These are phyloP conservation scores for Hypoxylon sp. DNA, from an alignment of 2,329 filamentous ascomycete genomes.

Conservation along the genomic window DNA sequence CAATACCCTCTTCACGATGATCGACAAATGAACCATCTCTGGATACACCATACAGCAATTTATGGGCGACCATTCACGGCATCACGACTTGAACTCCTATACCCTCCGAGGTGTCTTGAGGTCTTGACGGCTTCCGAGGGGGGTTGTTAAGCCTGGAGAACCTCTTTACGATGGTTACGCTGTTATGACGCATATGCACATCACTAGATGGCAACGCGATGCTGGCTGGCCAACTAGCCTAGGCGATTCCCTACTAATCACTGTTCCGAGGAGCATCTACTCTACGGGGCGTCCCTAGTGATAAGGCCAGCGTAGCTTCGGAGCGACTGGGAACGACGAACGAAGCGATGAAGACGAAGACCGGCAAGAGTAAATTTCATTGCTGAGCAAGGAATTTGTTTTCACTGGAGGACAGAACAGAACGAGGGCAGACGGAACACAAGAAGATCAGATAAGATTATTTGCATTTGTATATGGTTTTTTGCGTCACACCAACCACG, in stretches of 20 bases:
- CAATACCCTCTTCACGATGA: slow-evolving; percentile 54
- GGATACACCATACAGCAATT: slow-evolving; percentile 57
- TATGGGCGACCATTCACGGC: slow-evolving; percentile 58
- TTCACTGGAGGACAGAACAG: slow-evolving; percentile 44
- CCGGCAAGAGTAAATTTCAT: slow-evolving; percentile 42
- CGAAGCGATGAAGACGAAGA: slow-evolving; percentile 53
- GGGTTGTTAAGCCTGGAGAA: slow-evolving; percentile 44
- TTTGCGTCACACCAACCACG: slow-evolving; percentile 23
- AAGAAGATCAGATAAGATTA: slow-evolving; percentile 44
- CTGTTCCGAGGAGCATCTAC: slow-evolving; percentile 46
- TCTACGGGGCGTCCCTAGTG: slow-evolving; percentile 42
- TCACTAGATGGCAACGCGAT: slow-evolving; percentile 54
- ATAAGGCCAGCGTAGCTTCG: slow-evolving; percentile 44
- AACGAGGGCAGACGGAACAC: slow-evolving; percentile 37
- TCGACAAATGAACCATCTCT: slow-evolving; percentile 53
- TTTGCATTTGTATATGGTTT: slow-evolving; percentile 47
- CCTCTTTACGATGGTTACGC: slow-evolving; percentile 58
- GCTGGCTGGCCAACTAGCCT: slow-evolving; percentile 45
- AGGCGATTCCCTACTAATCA: slow-evolving; percentile 50
- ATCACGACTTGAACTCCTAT: slow-evolving; percentile 56
- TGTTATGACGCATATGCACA: slow-evolving; percentile 58
- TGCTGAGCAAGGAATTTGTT: slow-evolving; percentile 43
- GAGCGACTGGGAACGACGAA: slow-evolving; percentile 53
- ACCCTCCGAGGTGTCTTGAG: slow-evolving; percentile 53
- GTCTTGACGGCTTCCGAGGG: slow-evolving; percentile 44